Base-by-base conservation (phyloP, 306 rosid species). In the Astragalus glycyphyllos region DNA sequence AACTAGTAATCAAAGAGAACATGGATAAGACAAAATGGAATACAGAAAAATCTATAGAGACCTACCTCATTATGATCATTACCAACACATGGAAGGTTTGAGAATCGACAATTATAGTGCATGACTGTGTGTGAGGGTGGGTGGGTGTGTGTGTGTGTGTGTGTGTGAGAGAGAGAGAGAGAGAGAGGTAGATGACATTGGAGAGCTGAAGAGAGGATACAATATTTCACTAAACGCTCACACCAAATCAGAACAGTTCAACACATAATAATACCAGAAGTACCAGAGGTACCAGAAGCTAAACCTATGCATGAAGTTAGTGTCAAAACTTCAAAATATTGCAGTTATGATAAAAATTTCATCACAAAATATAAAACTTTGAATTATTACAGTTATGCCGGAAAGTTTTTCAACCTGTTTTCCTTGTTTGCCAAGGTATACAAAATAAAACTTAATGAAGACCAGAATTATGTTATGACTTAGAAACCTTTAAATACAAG, bases 61-160 rank as follows among this genome's bases (percentile, higher is more conserved):
- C 58, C 58, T 29, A 42, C 58, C 58, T 29, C 32, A 74, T 35
- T 31, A 62, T 31, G 29, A 41, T 51, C 40, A 35, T 13, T 50
- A 16, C 11, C 58, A 61, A n/a, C 11, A 11, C 9, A 32, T 12
- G 15, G 8, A 3, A 6, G 54, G 48, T 35, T 67, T 51, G 48
- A 67, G 16, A 67, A 67, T 67, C 20, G 60, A 49, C 17, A 67
- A 67, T 23, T 15, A 44, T 12, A 48, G 10, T 9, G 8, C 15
- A 9, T 8, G 9, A 40, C 8, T 40, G 41, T 37, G 41, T n/a
- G 4, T 12, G 45, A n/a, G n/a, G n/a, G n/a, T n/a, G n/a, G n/a
- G n/a, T n/a, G n/a, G n/a, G n/a, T 40, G 41, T 37, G 41, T 40
- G 41, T 37, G 41, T 40, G 41, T 37, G 41, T n/a, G 4, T 12